Conservation (phyloP, 371 early-diverging fungal species). For the Mortierella sp. region DNA sequence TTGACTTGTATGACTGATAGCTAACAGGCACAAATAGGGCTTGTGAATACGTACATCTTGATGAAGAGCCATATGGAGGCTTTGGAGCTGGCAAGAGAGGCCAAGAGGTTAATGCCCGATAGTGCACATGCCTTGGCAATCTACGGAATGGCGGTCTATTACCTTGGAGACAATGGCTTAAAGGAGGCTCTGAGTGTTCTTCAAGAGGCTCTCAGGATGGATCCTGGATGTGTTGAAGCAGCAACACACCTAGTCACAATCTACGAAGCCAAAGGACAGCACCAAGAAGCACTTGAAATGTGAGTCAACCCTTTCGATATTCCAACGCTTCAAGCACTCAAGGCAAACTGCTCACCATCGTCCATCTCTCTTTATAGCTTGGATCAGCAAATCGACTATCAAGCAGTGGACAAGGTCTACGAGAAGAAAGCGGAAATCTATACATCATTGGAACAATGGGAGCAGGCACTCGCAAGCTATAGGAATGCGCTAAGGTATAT, state of each 20-base stretch:
- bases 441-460: slow-evolving; percentile 23
- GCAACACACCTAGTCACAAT: slow-evolving; percentile 14
- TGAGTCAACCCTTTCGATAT: slow-evolving; percentile 5
- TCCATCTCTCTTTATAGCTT: slow-evolving; percentile 5
- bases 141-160: slow-evolving; percentile 27
- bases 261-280: slow-evolving; percentile 14
- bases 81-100: slow-evolving; percentile 16
- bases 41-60: slow-evolving; percentile 24
- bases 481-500: slow-evolving; percentile 29
- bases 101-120: slow-evolving; percentile 21
- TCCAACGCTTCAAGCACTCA: background rate
- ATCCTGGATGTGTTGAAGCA: slow-evolving; percentile 29
- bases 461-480: slow-evolving; percentile 24
- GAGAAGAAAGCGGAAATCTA: slow-evolving; percentile 31
- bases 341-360: too few relatives aligned
- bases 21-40: slow-evolving; percentile 5
- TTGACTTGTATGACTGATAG: background rate
- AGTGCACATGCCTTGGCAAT: slow-evolving; percentile 31
- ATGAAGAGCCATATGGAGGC: slow-evolving; percentile 28
- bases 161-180: slow-evolving; percentile 7
- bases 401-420: slow-evolving; percentile 21
- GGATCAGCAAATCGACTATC: slow-evolving; percentile 33
- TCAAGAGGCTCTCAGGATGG: slow-evolving; percentile 26
- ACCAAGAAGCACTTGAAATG: slow-evolving; percentile 32
- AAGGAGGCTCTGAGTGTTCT: slow-evolving; percentile 13